phyloP scores from a whole-genome alignment of 495 filamentous ascomycete species.

The Collariella sp. region DNA sequence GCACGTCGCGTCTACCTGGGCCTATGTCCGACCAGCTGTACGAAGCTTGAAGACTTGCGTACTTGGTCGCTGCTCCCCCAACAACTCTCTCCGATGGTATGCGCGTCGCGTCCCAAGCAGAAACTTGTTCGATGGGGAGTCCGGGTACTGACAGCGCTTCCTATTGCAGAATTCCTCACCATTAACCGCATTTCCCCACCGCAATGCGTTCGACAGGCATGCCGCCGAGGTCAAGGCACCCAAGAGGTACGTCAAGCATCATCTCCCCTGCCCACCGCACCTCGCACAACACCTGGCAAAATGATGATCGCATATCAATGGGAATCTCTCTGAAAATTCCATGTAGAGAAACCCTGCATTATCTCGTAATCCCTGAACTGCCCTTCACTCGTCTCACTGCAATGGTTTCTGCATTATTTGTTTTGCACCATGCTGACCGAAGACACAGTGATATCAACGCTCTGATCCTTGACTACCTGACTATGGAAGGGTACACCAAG shows the following conservation, averaged over 20 bases:
- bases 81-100: conserved; percentile 24
- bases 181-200: conserved; percentile 58
- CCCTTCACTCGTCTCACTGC: conserved; percentile 53
- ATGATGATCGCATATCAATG: conserved; percentile 96
- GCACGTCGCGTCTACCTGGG: conserved; percentile 2
- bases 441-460: conserved; percentile 78
- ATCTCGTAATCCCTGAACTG: conserved; percentile 25
- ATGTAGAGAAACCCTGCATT: conserved; percentile 70
- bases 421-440: conserved; percentile 7
- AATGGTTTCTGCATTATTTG: conserved; percentile 13
- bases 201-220: conserved; percentile 67
- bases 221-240: conserved; percentile 79
- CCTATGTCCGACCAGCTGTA: conserved; percentile 23
- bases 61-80: conserved; percentile 2
- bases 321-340: conserved; percentile 98
- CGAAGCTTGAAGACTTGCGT: background rate
- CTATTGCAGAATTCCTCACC: conserved; percentile 51
- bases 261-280: background rate
- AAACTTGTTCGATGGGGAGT: background rate
- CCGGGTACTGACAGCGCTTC: conserved; percentile 8
- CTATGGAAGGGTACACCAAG: conserved; percentile 88
- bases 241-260: conserved; percentile 59
- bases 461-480: conserved; percentile 94
- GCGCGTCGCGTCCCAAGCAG: background rate
- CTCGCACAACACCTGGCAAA: conserved; percentile 19